These are phyloP conservation scores for Malus asiatica DNA, from an alignment of 306 rosid genomes.

Conservation along the genomic window DNA sequence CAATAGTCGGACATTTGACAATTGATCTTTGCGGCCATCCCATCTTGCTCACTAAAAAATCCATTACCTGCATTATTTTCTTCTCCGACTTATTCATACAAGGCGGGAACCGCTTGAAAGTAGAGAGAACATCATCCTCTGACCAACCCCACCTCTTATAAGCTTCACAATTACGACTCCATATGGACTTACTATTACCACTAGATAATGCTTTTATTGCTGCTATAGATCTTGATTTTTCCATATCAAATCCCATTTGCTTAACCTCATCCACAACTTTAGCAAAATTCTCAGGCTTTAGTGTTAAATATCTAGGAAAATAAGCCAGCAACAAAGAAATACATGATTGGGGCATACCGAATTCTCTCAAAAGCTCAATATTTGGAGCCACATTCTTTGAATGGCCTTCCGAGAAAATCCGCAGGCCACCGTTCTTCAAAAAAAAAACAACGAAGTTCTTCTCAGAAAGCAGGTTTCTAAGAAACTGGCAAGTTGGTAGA, in stretches of 20 bases:
- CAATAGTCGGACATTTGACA: background rate
- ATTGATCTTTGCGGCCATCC: constrained; percentile 17
- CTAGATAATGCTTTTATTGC: constrained; percentile 18
- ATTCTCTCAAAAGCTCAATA: constrained; percentile 16
- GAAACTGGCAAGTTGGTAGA: constrained; percentile 13
- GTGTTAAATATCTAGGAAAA: background rate
- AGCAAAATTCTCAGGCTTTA: background rate
- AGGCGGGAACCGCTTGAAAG: constrained; percentile 13
- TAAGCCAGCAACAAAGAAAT: background rate
- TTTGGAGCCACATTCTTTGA: background rate
- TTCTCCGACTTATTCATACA: constrained; percentile 21
- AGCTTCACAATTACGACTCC: constrained; percentile 26
- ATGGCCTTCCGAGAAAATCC: background rate
- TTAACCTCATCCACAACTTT: constrained; percentile 14
- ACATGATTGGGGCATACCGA: constrained; percentile 3
- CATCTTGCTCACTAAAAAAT: constrained; percentile 3
- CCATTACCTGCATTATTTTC: constrained; percentile 16
- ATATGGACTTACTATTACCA: constrained; percentile 9
- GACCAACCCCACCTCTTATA: constrained; percentile 49
- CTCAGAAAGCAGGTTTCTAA: constrained; percentile 17
- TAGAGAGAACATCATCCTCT: background rate
- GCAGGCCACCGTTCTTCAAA: background rate
- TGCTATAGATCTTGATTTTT: background rate
- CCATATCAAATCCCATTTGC: background rate
- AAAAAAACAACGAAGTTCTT: background rate